These are phyloP conservation scores for Gossypium herbaceum DNA, from an alignment of 345 rosid species.

Conservation along the genomic window DNA sequence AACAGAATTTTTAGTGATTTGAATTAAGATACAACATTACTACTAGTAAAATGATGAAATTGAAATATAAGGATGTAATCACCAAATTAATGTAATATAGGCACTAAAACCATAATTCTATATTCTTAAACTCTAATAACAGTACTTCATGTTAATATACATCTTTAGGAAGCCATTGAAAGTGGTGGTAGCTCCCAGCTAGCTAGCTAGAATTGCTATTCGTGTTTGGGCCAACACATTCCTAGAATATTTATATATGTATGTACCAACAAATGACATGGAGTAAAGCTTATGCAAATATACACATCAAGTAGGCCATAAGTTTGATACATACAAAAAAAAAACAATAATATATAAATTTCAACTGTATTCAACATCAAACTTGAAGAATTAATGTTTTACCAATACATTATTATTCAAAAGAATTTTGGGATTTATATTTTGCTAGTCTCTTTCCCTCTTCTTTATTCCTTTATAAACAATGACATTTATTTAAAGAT, in stretches of 20 bases:
- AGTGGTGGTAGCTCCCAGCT: neutral
- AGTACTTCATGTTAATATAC: neutral
- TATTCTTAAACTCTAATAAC: no score
- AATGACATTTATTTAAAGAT: no score
- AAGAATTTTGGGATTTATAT: neutral
- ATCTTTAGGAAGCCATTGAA: neutral
- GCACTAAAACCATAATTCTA: no score
- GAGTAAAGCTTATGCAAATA: slow-evolving; percentile 41
- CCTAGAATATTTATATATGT: neutral
- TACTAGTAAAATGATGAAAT: no score
- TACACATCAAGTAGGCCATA: slow-evolving; percentile 29
- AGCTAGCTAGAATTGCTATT: neutral
- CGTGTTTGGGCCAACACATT: slow-evolving; percentile 16
- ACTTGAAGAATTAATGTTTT: neutral
- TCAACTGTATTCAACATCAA: slow-evolving; percentile 6
- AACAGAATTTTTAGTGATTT: no score
- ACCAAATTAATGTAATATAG: no score
- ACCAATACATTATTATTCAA: neutral
- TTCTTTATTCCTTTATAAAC: no score
- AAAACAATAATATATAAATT: neutral
- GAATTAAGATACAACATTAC: no score
- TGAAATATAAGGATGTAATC: no score
- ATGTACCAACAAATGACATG: slow-evolving; percentile 32
- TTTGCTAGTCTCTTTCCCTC: neutral
- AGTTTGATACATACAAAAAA: slow-evolving; percentile 14